A percentile compares a stretch with the other conserved stretches of the same genome.
Evolutionary conservation across 768 basidiomycete species (phyloP).

Genomic region (Hericium coralloides): DNA sequence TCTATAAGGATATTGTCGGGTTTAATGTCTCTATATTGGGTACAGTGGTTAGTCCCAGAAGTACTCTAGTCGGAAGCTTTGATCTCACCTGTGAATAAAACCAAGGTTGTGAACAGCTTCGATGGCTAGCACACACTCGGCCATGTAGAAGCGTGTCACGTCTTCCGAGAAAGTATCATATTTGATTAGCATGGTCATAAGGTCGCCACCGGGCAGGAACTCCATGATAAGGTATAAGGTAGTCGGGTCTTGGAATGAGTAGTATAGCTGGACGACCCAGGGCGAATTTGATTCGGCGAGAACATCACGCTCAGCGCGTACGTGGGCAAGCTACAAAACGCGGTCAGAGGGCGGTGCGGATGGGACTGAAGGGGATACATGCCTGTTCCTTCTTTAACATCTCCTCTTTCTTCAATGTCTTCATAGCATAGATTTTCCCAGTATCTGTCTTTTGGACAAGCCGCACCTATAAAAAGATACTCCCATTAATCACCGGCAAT

Average conservation of each 20-base stretch:
- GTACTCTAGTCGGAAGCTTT: background rate
- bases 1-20: constrained; percentile 99
- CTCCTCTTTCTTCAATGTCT: constrained; percentile 92
- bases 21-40: constrained; percentile 78
- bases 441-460: constrained; percentile 96
- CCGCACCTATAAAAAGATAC: constrained; percentile 47
- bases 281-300: constrained; percentile 90
- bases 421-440: constrained; percentile 99
- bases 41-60: constrained; percentile 3
- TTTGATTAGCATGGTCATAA: constrained; percentile 99
- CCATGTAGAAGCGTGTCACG: constrained; percentile 96
- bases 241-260: constrained; percentile 93
- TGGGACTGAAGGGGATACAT: constrained; percentile 14
- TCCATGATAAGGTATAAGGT: constrained; percentile 98
- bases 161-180: constrained; percentile 99
- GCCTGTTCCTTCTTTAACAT: constrained; percentile 99
- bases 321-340: constrained; percentile 75
- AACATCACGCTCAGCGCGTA: constrained; percentile 94
- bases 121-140: constrained; percentile 96
- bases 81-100: constrained; percentile 86
- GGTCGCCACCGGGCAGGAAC: constrained; percentile 94
- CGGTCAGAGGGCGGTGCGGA: background rate
- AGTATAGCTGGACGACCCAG: constrained; percentile 96
- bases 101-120: constrained; percentile 96
- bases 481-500: too few species aligned